Evolutionary conservation across 495 filamentous ascomycete species (phyloP), one percentile per base, ranked within the genome.

Genomic region (Tirmania nivea): DNA sequence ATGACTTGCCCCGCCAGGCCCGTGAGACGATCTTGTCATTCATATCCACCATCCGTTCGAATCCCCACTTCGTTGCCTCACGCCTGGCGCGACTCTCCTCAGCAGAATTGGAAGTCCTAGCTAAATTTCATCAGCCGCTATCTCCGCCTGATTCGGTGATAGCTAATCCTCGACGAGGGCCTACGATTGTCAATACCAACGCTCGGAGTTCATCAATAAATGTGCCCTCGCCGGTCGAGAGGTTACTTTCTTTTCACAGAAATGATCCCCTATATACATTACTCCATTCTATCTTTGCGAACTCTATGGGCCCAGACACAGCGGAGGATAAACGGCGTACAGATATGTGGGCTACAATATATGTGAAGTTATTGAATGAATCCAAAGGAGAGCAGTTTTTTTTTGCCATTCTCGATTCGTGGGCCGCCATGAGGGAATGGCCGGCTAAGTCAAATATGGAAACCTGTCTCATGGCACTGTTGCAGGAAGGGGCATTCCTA

Each of bases 401-500:
- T 49, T 75, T 76, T 51, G 74, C 73, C 49, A 75, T 84, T 14
- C 75, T 96, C 36, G 86, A 89, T 67, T 77, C 82, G 53, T 96
- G 85, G 82, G 77, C 86, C 52, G 75, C 78, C 36, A 82, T 85
- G 70, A 78, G 83, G 63, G 81, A 86, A 63, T 96, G 90, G 90
- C 81, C 83, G 54, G 83, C 84, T 53, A 84, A 79, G 56, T 77
- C 79, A 57, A 87, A 84, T 59, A 80, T 97, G 71, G 88, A 94
- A 69, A 79, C 84, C 61, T 94, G 86, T 62, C 76, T 97, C 6
- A 89, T 92, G 84, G 80, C 86, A 63, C 81, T 89, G 55, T 75
- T 97, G 17, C 84, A 94, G 67, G 83, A 88, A 62, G 90, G 90
- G 55, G 79, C 84, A 25, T 95, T 94, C 63, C 69, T 97, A 53